Base-by-base conservation (phyloP, 164 flowering plant genomes). In the Aristolochia contorta region DNA sequence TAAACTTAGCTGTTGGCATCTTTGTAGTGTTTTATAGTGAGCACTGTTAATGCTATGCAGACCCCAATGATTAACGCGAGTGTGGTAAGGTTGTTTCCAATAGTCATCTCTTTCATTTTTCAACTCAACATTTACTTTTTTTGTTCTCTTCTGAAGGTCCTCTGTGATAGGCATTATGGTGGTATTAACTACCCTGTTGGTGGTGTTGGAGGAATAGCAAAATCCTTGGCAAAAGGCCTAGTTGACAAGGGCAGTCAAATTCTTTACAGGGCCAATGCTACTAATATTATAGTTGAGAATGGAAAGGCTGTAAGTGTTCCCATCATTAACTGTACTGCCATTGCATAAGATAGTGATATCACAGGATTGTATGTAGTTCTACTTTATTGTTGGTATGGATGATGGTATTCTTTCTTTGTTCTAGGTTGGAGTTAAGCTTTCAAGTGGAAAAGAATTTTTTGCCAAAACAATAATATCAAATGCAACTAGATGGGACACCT, bases 401-500 rank as follows among this genome's bases (percentile, higher is more conserved):
- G 46, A 54, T 46, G 16, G 47, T 47, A 47, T 49, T 49, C 53
- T 18, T 22, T 20, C 27, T 37, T 30, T 48, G 41, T 60, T n/a
- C 71, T 65, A 93, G 98, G 90, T 84, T 41, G 96, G 98, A 60
- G 98, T 87, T 54, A 82, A 74, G 72, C 81, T 93, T 53, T 85
- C 98, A 47, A 88, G 87, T 74, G 98, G 98, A 67, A 89, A 85
- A 62, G 81, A 84, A 67, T 78, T 82, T 66, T 93, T 78, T 61
- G 83, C 89, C 58, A 87, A 80, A 74, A 89, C 91, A 57, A 65
- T 93, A 56, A 75, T 93, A 62, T 93, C 98, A 61, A 93, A 93
- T 86, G 96, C 98, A 47, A 93, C 98, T 66, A 85, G 98, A 86
- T 93, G 98, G 98, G 97, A 93, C 63, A 89, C 98, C 33, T 92